A percentile compares a stretch with the other conserved stretches of the same genome.
Conservation (phyloP, 495 filamentous ascomycete species). For the Parmelia sp. region DNA sequence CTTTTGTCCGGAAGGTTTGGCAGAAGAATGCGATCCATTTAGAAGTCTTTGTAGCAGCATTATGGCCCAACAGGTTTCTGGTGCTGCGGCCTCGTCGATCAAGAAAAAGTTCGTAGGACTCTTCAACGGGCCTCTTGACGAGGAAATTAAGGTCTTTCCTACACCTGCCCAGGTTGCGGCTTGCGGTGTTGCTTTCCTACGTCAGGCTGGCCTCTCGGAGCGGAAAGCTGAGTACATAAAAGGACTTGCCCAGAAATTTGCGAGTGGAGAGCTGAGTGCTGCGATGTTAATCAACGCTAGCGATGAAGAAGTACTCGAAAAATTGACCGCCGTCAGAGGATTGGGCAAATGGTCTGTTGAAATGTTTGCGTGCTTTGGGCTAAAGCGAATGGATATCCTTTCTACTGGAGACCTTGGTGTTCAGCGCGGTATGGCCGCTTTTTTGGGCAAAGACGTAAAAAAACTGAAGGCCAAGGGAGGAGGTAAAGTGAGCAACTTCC, state of each 20-base stretch:
- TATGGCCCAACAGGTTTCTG: conserved; percentile 93
- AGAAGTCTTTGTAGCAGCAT: conserved; percentile 74
- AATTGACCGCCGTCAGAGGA: conserved; percentile 69
- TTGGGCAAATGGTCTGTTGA: conserved; percentile 88
- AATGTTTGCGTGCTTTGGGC: conserved; percentile 91
- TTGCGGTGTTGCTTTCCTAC: conserved; percentile 55
- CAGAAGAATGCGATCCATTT: conserved; percentile 84
- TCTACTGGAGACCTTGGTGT: conserved; percentile 89
- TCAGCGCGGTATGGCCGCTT: conserved; percentile 88
- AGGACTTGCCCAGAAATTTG: conserved; percentile 78
- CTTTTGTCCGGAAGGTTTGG: conserved; percentile 75
- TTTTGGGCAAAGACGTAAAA: conserved; percentile 71
- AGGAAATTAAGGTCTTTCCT: conserved; percentile 52
- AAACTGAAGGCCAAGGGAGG: conserved; percentile 75
- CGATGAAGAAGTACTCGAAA: conserved; percentile 80
- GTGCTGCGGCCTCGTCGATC: conserved; percentile 82
- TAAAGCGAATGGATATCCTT: conserved; percentile 92
- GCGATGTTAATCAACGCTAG: conserved; percentile 65
- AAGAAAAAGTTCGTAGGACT: conserved; percentile 75
- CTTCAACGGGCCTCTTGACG: conserved; percentile 44
- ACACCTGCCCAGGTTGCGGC: conserved; percentile 62
- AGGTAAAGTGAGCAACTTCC: conserved; percentile 49
- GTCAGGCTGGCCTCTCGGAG: conserved; percentile 79
- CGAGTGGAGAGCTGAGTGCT: conserved; percentile 63
- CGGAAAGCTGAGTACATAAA: conserved; percentile 92